Evolutionary conservation across 1,284 basidiomycete species (phyloP).

Genomic region (Trichosporon sp.): DNA sequence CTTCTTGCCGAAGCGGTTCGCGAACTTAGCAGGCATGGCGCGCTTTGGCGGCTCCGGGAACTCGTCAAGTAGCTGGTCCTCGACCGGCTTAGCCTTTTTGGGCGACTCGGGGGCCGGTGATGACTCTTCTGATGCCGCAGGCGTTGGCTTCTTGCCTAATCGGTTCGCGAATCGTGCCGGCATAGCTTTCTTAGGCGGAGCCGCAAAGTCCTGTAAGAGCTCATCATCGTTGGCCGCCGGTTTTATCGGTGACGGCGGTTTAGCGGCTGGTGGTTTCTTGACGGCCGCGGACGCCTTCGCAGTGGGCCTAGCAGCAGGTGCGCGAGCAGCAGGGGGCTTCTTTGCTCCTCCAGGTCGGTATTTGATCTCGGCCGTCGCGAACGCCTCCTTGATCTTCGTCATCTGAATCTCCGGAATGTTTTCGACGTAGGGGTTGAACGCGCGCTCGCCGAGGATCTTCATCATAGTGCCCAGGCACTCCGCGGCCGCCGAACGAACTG

Average conservation of each 20-base stretch:
- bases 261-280: slow-evolving; percentile 59
- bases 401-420: slow-evolving; percentile 85
- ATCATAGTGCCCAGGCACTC: slow-evolving; percentile 85
- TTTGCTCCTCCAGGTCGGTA: slow-evolving; percentile 68
- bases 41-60: slow-evolving; percentile 37
- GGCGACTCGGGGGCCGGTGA: slow-evolving; percentile 31
- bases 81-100: slow-evolving; percentile 38
- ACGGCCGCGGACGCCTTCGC: slow-evolving; percentile 57
- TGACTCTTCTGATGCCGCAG: slow-evolving; percentile 11
- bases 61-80: slow-evolving; percentile 35
- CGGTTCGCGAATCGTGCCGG: slow-evolving; percentile 17
- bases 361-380: slow-evolving; percentile 82
- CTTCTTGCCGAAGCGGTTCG: slow-evolving; percentile 22
- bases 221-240: not conserved
- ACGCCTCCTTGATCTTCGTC: slow-evolving; percentile 91
- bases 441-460: slow-evolving; percentile 96
- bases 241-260: slow-evolving; percentile 12
- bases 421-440: slow-evolving; percentile 86
- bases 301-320: slow-evolving; percentile 57
- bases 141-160: slow-evolving; percentile 20
- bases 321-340: slow-evolving; percentile 56
- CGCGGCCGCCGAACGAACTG: slow-evolving; percentile 87
- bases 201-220: slow-evolving; percentile 21
- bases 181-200: slow-evolving; percentile 19
- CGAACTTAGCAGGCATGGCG: slow-evolving; percentile 43